These are phyloP conservation scores for Cyclanthera cordifolia DNA, from an alignment of 306 rosid species.

Conservation along the genomic window DNA sequence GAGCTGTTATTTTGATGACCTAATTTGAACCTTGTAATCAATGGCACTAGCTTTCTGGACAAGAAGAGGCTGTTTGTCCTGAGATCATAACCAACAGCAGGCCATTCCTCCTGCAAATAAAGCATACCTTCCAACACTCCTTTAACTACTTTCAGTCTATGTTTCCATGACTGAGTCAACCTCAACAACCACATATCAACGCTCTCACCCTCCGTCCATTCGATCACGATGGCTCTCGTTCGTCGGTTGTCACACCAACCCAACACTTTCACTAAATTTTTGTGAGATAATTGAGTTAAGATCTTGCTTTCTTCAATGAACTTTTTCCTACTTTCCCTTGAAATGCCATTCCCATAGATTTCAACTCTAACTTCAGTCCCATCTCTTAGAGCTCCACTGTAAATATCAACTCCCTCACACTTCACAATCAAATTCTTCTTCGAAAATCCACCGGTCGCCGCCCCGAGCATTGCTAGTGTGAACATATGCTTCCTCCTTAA, in stretches of 20 bases:
- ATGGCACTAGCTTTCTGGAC: slow-evolving; percentile 30
- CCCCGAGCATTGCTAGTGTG: slow-evolving; percentile 40
- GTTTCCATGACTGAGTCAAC: slow-evolving; percentile 40
- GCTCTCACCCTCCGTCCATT: slow-evolving; percentile 35
- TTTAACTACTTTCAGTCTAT: slow-evolving; percentile 42
- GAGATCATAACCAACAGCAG: slow-evolving; percentile 52
- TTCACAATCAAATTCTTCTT: slow-evolving; percentile 33
- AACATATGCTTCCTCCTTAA: slow-evolving; percentile 26
- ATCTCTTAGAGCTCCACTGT: slow-evolving; percentile 44
- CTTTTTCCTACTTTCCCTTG: slow-evolving; percentile 20
- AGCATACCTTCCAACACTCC: slow-evolving; percentile 43
- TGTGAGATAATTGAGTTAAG: slow-evolving; percentile 35
- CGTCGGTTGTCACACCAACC: slow-evolving; percentile 53
- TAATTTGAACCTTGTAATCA: slow-evolving; percentile 56
- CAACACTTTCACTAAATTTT: slow-evolving; percentile 36
- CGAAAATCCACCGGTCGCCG: slow-evolving; percentile 44
- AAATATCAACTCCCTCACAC: slow-evolving; percentile 45
- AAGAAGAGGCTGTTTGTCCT: slow-evolving; percentile 38
- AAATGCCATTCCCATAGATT: slow-evolving; percentile 33
- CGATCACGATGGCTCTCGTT: slow-evolving; percentile 40
- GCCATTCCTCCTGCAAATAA: slow-evolving; percentile 54
- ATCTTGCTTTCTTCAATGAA: slow-evolving; percentile 42
- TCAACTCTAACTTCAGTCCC: slow-evolving; percentile 49
- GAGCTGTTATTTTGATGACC: slow-evolving; percentile 23
- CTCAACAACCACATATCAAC: slow-evolving; percentile 39